These are phyloP conservation scores for Spirogloea muscicola DNA, from an alignment of 139 green algal species.

Conservation along the genomic window DNA sequence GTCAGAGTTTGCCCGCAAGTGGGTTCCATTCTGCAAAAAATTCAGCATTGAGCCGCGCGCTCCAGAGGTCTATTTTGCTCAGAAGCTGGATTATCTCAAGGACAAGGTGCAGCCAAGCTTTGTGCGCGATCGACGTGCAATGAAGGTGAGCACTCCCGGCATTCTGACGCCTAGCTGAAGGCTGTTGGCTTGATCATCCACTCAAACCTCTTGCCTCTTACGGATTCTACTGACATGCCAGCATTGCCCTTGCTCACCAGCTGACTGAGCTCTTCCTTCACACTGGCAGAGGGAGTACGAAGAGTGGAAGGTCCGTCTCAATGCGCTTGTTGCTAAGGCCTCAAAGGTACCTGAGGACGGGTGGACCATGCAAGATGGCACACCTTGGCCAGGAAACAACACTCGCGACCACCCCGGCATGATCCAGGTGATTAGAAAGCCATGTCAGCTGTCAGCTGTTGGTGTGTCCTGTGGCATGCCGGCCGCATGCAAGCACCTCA, in stretches of 20 bases:
- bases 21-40: slow-evolving; percentile 45
- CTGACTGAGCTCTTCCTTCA: background rate
- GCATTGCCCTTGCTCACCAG: background rate
- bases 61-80: slow-evolving; percentile 44
- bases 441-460: background rate
- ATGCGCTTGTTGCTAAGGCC: slow-evolving; percentile 32
- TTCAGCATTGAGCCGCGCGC: slow-evolving; percentile 42
- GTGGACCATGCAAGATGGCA: slow-evolving; percentile 44
- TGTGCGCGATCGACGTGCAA: slow-evolving; percentile 13
- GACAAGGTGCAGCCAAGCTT: slow-evolving; percentile 34
- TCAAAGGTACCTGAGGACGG: slow-evolving; percentile 19
- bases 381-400: slow-evolving; percentile 46
- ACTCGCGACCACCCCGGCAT: slow-evolving; percentile 43
- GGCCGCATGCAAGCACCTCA: background rate
- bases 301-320: slow-evolving; percentile 45
- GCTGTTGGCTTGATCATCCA: background rate
- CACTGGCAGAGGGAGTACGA: slow-evolving; percentile 44
- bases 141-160: slow-evolving; percentile 30
- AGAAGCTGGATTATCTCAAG: slow-evolving; percentile 43
- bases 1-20: slow-evolving; percentile 35
- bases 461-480: background rate
- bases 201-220: background rate
- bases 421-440: slow-evolving; percentile 50
- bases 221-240: background rate
- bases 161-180: background rate